These are phyloP conservation scores for Atkinsonella hypoxylon DNA, from an alignment of 2,329 filamentous ascomycete genomes.

Conservation along the genomic window DNA sequence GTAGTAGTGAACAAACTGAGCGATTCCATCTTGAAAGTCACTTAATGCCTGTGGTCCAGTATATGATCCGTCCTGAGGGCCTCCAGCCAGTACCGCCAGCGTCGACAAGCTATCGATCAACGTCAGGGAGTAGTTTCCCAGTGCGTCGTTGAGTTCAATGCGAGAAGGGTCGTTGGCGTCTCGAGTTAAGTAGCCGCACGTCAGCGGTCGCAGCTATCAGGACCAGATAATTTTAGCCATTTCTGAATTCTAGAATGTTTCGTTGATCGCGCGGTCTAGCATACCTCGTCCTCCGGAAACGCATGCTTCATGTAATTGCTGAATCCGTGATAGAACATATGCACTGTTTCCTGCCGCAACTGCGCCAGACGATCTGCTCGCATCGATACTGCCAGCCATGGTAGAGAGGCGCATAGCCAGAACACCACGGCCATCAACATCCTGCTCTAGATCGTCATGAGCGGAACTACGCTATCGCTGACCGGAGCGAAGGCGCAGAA, in stretches of 20 bases:
- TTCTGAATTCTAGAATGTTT: no score
- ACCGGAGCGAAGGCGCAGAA: neutral
- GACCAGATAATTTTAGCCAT: conserved; percentile 2
- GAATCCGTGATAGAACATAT: conserved; percentile 95
- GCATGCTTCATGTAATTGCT: conserved; percentile 89
- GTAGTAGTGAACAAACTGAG: conserved; percentile 66
- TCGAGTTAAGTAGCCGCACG: conserved; percentile 73
- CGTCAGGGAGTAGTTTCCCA: conserved; percentile 94
- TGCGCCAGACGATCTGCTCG: conserved; percentile 40
- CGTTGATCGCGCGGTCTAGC: neutral
- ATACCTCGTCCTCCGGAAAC: conserved; percentile 85
- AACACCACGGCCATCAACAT: conserved; percentile 18
- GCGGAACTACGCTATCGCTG: neutral
- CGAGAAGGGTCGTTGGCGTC: conserved; percentile 69
- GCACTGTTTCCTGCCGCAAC: conserved; percentile 47
- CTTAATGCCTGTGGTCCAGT: conserved; percentile 39
- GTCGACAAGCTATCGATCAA: conserved; percentile 92
- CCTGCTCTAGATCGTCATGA: conserved; percentile 9
- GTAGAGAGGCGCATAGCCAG: conserved; percentile 20
- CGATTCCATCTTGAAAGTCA: conserved; percentile 72
- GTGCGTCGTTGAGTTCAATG: conserved; percentile 83
- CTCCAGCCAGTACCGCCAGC: conserved; percentile 79
- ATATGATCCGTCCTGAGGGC: conserved; percentile 33
- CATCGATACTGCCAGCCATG: conserved; percentile 39
- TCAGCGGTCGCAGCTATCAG: conserved; percentile 63